Base-by-base conservation (phyloP, 2,329 filamentous ascomycete genomes). In the Sporothrix globosa region DNA sequence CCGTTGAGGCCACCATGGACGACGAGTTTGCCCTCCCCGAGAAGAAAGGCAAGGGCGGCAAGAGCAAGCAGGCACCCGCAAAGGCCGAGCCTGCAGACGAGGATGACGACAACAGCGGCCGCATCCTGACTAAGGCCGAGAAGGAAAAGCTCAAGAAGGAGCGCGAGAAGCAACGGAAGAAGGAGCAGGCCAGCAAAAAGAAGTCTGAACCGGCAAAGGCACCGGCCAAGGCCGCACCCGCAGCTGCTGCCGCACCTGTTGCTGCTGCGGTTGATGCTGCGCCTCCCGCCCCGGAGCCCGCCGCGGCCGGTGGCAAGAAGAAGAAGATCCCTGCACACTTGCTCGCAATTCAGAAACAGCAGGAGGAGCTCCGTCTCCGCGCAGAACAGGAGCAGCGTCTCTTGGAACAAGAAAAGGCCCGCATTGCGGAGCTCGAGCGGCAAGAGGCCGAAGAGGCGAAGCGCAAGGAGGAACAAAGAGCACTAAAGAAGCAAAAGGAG, bases 121-220 rank as follows among this genome's bases (percentile, higher is more conserved):
- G 89, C 69, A 86, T 98, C 65, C 89, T 98, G 83, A 97, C 93
- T 52, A 99, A 98, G 87, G 96, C 96, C 71, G 94, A 99, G 83
- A 99, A 99, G 84, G 96, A 99, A 81, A 97, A 93, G 82, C 86
- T 95, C 77, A 98, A 95, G 87, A 99, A 97, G 83, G 96, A 99
- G 84, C 90, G 93, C 73, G 96, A 99, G 84, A 99, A 99, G 88
- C 92, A 96, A 83, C 87, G 94, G 75, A 99, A 99, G 84, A 99
- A 94, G 88, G 96, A 99, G 82, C 91, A 98, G 90, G 92, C 93
- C 74, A 89, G 91, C 39, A 93, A 94, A 83, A 97, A 97, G 86
- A 97, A 96, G 83, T 82, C 85, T 41, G 77, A 82, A 17, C 81
- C 81, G 50, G 81, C 80, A 6, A 75, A 73, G 70, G 80, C 86